Evolutionary conservation across 371 early-diverging fungal species (phyloP).

Genomic region (Quaeritorhiza haematococci): DNA sequence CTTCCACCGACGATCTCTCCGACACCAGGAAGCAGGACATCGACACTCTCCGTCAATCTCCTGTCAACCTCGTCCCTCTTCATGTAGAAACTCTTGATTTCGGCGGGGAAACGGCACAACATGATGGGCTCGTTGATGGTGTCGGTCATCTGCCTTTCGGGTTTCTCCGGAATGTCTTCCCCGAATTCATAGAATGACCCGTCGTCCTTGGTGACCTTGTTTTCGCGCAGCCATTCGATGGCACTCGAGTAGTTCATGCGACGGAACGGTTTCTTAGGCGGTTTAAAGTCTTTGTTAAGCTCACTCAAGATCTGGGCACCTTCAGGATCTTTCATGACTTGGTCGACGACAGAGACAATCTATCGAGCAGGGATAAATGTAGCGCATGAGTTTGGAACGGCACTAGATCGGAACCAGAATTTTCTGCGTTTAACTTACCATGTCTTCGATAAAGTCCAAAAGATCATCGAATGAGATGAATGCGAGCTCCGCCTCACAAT

Average conservation of each 20-base stretch:
- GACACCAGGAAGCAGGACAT: conserved; percentile 98
- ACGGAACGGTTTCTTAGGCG: conserved; percentile 86
- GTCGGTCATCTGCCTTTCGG: conserved; percentile 98
- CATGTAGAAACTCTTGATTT: conserved; percentile 99
- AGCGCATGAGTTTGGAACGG: background rate
- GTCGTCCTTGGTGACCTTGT: conserved; percentile 70
- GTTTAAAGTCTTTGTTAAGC: conserved; percentile 89
- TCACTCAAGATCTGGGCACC: conserved; percentile 76
- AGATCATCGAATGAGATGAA: conserved; percentile 94
- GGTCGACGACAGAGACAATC: conserved; percentile 80
- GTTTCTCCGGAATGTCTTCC: conserved; percentile 99
- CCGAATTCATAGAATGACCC: conserved; percentile 78
- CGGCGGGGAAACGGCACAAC: conserved; percentile 95
- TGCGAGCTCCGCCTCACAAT: conserved; percentile 97
- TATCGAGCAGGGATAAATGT: conserved; percentile 4
- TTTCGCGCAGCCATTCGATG: conserved; percentile 89
- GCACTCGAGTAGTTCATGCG: conserved; percentile 98
- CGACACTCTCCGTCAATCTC: conserved; percentile 93
- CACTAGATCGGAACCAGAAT: too few species aligned
- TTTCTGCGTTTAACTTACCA: conserved; percentile 49
- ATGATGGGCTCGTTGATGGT: conserved; percentile 95
- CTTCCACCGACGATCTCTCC: conserved; percentile 99
- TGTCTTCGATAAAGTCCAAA: conserved; percentile 83
- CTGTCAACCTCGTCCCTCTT: conserved; percentile 78
- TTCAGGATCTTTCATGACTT: conserved; percentile 69